These are phyloP conservation scores for Toxoplasma gondii DNA, from an alignment of 169 alveolate genomes.

Conservation along the genomic window DNA sequence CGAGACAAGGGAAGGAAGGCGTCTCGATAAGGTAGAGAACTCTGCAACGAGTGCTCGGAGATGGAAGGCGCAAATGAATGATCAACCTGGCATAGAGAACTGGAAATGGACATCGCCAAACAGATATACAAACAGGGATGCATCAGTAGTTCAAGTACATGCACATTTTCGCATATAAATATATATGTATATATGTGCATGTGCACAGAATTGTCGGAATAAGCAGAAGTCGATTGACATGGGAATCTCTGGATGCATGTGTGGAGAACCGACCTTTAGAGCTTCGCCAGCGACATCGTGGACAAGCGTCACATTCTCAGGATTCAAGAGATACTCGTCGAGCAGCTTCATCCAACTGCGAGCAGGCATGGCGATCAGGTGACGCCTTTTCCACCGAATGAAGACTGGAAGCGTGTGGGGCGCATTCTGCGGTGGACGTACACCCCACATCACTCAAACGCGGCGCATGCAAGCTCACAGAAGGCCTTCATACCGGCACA, in stretches of 20 bases:
- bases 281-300: slow-evolving; percentile 16
- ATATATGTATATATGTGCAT: not conserved
- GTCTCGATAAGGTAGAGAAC: no score
- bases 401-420: slow-evolving; percentile 9
- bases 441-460: not conserved
- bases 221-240: not conserved
- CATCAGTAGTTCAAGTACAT: no score
- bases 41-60: no score
- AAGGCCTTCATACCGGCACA: not conserved
- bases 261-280: not conserved
- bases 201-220: no score
- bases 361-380: not conserved
- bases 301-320: slow-evolving; percentile 2
- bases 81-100: no score
- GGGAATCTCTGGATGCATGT: not conserved
- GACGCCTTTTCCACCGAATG: slow-evolving; percentile 31
- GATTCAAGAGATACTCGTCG: slow-evolving; percentile 9
- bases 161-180: not conserved
- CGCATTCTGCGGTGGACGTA: not conserved
- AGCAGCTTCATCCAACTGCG: slow-evolving; percentile 13
- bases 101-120: no score
- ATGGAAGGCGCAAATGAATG: no score
- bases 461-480: not conserved
- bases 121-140: no score
- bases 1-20: no score